phyloP scores from a whole-genome alignment of 1,139 yeast species.

The Protomyces macrosporus region DNA sequence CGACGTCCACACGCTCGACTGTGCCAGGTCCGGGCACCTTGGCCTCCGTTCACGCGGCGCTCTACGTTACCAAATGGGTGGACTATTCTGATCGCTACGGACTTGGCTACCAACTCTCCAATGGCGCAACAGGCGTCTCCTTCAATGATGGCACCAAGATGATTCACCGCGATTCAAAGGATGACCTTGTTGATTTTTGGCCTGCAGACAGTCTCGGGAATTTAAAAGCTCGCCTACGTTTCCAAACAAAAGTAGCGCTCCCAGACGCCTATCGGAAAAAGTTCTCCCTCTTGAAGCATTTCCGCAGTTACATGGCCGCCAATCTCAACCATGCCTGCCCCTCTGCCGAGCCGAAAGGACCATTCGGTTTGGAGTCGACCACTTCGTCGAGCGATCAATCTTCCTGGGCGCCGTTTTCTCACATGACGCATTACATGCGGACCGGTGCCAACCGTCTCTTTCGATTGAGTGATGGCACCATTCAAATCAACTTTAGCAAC shows the following conservation, averaged over 20 bases:
- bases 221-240: slow-evolving; percentile 43
- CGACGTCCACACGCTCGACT: not conserved
- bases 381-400: not conserved
- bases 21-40: not conserved
- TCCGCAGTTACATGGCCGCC: slow-evolving; percentile 41
- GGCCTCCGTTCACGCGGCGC: no score
- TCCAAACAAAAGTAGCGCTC: not conserved
- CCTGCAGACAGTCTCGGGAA: slow-evolving; percentile 39
- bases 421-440: slow-evolving; percentile 75
- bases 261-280: slow-evolving; percentile 54
- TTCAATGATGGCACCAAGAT: slow-evolving; percentile 80
- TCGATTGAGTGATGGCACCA: slow-evolving; percentile 84
- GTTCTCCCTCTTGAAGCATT: slow-evolving; percentile 75
- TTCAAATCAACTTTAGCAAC: slow-evolving; percentile 46
- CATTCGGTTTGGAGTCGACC: not conserved
- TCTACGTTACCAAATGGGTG: slow-evolving; percentile 86
- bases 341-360: not conserved
- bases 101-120: slow-evolving; percentile 83
- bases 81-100: slow-evolving; percentile 96
- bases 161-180: slow-evolving; percentile 56
- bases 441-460: slow-evolving; percentile 80
- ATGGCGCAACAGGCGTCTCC: slow-evolving; percentile 86
- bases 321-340: slow-evolving; percentile 32
- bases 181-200: slow-evolving; percentile 54
- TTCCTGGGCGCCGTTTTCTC: slow-evolving; percentile 42